These are phyloP conservation scores for Hirschioporus abietinus DNA, from an alignment of 768 basidiomycete species.

Conservation along the genomic window DNA sequence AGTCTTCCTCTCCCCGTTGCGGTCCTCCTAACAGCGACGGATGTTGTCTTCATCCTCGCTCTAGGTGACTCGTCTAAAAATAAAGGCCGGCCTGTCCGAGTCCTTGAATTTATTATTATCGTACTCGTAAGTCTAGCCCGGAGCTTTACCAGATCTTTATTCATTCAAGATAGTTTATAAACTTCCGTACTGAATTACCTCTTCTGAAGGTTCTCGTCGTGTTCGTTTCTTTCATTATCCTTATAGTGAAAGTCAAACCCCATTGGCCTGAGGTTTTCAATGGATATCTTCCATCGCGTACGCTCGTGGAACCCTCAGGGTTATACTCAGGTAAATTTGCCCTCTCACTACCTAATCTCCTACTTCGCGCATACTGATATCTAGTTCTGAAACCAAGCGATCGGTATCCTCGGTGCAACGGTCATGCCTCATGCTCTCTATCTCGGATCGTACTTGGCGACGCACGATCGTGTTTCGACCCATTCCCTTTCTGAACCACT, in stretches of 20 bases:
- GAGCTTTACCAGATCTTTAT: neutral
- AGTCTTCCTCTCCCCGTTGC: conserved; percentile 63
- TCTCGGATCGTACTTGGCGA: conserved; percentile 81
- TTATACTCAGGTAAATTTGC: conserved; percentile 55
- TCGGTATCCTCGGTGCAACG: conserved; percentile 77
- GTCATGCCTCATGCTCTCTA: conserved; percentile 95
- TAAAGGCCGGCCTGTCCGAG: conserved; percentile 55
- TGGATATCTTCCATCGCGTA: conserved; percentile 72
- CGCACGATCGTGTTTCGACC: conserved; percentile 61
- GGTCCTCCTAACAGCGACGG: conserved; percentile 61
- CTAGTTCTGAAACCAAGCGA: conserved; percentile 32
- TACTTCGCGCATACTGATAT: conserved; percentile 5
- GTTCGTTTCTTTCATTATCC: conserved; percentile 70
- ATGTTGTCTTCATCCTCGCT: conserved; percentile 66
- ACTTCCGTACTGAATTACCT: neutral
- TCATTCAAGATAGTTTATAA: neutral
- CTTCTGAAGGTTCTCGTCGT: conserved; percentile 56
- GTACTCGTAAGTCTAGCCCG: conserved; percentile 41
- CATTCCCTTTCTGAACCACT: conserved; percentile 20
- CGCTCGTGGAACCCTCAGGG: conserved; percentile 47
- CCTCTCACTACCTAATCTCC: conserved; percentile 28
- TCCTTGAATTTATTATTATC: conserved; percentile 65
- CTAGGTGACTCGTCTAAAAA: conserved; percentile 56
- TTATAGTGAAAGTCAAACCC: conserved; percentile 67
- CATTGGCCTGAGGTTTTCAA: conserved; percentile 69